Conservation (phyloP, 345 rosid genomes). For the Bruguiera parviflora region DNA sequence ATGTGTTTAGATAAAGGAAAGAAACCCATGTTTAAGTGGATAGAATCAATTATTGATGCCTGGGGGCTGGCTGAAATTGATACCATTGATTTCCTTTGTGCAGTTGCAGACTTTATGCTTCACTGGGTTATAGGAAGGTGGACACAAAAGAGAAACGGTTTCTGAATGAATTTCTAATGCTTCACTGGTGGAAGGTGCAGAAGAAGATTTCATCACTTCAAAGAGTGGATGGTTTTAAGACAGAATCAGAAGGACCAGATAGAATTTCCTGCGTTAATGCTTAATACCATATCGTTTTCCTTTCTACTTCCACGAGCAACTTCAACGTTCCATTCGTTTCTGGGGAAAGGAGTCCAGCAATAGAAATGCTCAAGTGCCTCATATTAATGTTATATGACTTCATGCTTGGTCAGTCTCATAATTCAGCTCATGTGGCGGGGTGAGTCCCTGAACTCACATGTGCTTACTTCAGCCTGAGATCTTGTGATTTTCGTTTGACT, state of each 20-base stretch:
- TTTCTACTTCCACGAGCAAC: neutral
- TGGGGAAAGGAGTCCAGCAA: constrained; percentile 14
- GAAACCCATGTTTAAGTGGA: constrained; percentile 15
- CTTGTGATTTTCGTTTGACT: constrained; percentile 12
- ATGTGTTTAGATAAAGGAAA: constrained; percentile 20
- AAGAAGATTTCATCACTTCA: constrained; percentile 9
- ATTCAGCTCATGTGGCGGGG: constrained; percentile 10
- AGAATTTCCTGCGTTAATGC: constrained; percentile 6
- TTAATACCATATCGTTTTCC: constrained; percentile 2
- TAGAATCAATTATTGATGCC: constrained; percentile 25
- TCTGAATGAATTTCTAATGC: constrained; percentile 15
- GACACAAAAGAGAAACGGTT: constrained; percentile 12
- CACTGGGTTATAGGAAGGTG: constrained; percentile 22
- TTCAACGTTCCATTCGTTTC: constrained; percentile 14
- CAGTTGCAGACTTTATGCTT: constrained; percentile 26
- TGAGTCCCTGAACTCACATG: constrained; percentile 5
- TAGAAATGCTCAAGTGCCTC: constrained; percentile 9
- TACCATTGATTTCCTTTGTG: constrained; percentile 15
- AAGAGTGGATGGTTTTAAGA: constrained; percentile 18
- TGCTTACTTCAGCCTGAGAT: constrained; percentile 3
- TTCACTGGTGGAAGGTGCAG: constrained; percentile 22
- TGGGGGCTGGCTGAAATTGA: constrained; percentile 20
- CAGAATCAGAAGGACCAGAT: constrained; percentile 12
- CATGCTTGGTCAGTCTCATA: neutral
- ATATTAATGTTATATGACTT: constrained; percentile 13